Evolutionary conservation across 192 early-diverging fungal genomes (phyloP), one percentile per base, ranked within the genome.

Genomic region (Entophlyctis luteolus): DNA sequence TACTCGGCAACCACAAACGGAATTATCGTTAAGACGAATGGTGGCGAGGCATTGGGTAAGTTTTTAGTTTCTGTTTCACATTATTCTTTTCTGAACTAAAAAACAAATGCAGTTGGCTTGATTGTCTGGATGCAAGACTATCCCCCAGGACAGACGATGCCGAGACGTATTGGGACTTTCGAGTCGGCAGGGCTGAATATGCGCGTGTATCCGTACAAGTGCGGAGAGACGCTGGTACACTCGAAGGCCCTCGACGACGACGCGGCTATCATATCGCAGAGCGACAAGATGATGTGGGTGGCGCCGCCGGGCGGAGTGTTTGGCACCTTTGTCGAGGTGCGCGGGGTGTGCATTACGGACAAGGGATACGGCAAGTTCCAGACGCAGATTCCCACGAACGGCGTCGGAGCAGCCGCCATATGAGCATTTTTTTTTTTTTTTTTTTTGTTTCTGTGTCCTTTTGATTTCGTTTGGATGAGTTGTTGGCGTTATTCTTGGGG

Each of bases 111-210:
- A 29, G 47, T 72, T 34, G 71, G 71, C 16, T 31, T 72, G 52
- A 69, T 72, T 63, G 62, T 72, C 10, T 72, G 71, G 71, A 50
- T 70, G n/a, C 71, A 72, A 42, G 52, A 54, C 38, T 55, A 25
- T 25, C 48, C 59, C 8, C n/a, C n/a, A n/a, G n/a, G n/a, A n/a
- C n/a, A n/a, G 6, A 25, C 47, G 4, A 4, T 57, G 20, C 69
- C 69, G 8, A 37, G 31, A 3, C 71, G 62, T 0, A 58, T 72
- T 36, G 71, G 71, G 18, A 45, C 12, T 10, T 62, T 72, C 47
- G 36, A 25, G 46, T 20, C 31, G 22, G 25, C 65, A 2, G 71
- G 71, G 18, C 1, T 38, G 12, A 72, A 72, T 32, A 72, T 72
- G 71, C 39, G 55, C 25, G n/a, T 31, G 4, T 72, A 72, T 46